Percentiles rank a stretch among this genome's conserved stretches.
These are phyloP conservation scores for Tetradesmus obliquus DNA, from an alignment of 139 green algal species.

Conservation along the genomic window DNA sequence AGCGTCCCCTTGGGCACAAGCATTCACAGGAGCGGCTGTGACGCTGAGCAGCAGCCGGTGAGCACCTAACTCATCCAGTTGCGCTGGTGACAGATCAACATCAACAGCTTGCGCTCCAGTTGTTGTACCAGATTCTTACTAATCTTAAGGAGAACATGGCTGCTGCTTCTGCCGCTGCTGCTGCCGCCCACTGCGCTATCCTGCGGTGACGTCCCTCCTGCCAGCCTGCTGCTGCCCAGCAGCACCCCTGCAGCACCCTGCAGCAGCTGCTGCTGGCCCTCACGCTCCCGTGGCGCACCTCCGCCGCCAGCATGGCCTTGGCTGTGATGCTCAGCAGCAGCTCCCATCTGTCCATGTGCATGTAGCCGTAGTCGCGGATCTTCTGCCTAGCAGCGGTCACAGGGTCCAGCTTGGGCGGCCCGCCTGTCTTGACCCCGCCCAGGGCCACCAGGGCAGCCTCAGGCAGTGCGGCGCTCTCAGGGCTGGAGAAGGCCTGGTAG, in stretches of 20 bases:
- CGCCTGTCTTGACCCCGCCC: constrained; percentile 46
- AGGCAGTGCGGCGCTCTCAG: constrained; percentile 47
- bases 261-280: neutral
- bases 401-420: constrained; percentile 59
- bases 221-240: too few relatives aligned
- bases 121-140: too few relatives aligned
- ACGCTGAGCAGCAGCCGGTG: too few relatives aligned
- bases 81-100: too few relatives aligned
- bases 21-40: too few relatives aligned
- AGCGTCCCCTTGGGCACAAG: too few relatives aligned
- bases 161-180: too few relatives aligned
- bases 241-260: neutral
- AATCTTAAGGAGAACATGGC: too few relatives aligned
- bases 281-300: constrained; percentile 23
- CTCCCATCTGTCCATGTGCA: constrained; percentile 74
- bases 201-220: too few relatives aligned
- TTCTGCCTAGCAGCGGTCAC: constrained; percentile 46
- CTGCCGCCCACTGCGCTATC: too few relatives aligned
- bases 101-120: too few relatives aligned
- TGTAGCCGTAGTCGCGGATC: constrained; percentile 68
- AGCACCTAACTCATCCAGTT: too few relatives aligned
- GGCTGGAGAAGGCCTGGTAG: constrained; percentile 62
- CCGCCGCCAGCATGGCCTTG: constrained; percentile 69
- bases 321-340: constrained; percentile 70
- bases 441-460: constrained; percentile 50